Evolutionary conservation across 2,329 filamentous ascomycete species (phyloP).

Genomic region (Aspergillus intermedius): DNA sequence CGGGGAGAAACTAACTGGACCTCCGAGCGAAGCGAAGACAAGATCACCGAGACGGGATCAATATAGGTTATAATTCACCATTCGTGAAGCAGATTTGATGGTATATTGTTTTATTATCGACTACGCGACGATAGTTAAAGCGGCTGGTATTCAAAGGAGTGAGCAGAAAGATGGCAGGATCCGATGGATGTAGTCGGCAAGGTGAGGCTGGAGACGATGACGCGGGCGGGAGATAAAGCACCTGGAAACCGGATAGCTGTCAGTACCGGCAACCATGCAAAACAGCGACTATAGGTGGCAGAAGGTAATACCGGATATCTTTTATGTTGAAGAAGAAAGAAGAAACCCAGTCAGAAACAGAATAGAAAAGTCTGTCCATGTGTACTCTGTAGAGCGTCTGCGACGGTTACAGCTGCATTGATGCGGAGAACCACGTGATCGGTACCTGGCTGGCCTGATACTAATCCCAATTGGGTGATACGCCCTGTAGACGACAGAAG

Average conservation of each 20-base stretch:
- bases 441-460: background rate
- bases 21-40: conserved; percentile 1
- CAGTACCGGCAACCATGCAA: conserved; percentile 4
- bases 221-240: conserved; percentile 17
- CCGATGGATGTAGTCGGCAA: conserved; percentile 1
- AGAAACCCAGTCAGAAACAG: background rate
- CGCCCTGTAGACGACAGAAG: background rate
- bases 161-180: background rate
- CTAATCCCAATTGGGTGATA: background rate
- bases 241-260: no score
- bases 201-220: conserved; percentile 13
- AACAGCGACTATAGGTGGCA: background rate
- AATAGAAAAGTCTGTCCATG: background rate
- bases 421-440: conserved; percentile 7
- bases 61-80: background rate
- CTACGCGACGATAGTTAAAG: no score
- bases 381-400: background rate
- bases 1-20: background rate
- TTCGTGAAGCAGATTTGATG: conserved; percentile 1
- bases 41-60: background rate
- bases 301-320: background rate
- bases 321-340: background rate
- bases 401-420: conserved; percentile 6
- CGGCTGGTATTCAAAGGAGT: background rate
- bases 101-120: no score